Base-by-base conservation (phyloP, 192 early-diverging fungal species). In the Dissophora globulifera region DNA sequence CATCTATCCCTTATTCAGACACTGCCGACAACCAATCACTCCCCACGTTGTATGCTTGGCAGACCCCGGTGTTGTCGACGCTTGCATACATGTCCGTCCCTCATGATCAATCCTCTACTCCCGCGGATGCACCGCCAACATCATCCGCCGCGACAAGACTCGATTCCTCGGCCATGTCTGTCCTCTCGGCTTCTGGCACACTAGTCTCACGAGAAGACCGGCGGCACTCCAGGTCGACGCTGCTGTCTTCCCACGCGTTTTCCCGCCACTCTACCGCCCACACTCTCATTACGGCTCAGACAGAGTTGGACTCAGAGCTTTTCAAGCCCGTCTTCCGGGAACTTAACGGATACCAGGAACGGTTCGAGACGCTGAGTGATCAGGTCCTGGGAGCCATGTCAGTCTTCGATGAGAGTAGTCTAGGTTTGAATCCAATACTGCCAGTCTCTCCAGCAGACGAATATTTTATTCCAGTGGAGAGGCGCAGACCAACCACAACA, bases 111-210 rank as follows among this genome's bases (percentile, higher is more conserved):
- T n/a, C n/a, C n/a, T n/a, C n/a, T n/a, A n/a, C n/a, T n/a, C n/a
- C 35, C 6, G 35, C 35, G 13, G 35, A 38, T 38, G 7, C 17
- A 45, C 43, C 16, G 4, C 5, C 43, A n/a, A 17, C 43, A 45
- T 4, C 43, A n/a, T 4, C 9, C n/a, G 35, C 19, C 15, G 3
- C 19, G 11, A 5, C 15, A 41, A 41, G 9, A 8, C 35, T 23
- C 1, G 53, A 56, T 38, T 56, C 53, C 16, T 40, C 53, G 12
- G 53, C 53, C 32, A 56, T 56, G 19, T 68, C 66, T 8, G 29
- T 68, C 32, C 66, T 68, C 22, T 68, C 66, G 51, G 66, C 66
- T 20, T 68, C 66, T 4, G 66, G 66, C 20, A 68, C 66, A 26
- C 57, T 68, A n/a, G 50, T 68, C 46, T 41, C 55, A 16, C 49